These are phyloP conservation scores for Backusella parvicylindrica DNA, from an alignment of 192 early-diverging fungal genomes.

Conservation along the genomic window DNA sequence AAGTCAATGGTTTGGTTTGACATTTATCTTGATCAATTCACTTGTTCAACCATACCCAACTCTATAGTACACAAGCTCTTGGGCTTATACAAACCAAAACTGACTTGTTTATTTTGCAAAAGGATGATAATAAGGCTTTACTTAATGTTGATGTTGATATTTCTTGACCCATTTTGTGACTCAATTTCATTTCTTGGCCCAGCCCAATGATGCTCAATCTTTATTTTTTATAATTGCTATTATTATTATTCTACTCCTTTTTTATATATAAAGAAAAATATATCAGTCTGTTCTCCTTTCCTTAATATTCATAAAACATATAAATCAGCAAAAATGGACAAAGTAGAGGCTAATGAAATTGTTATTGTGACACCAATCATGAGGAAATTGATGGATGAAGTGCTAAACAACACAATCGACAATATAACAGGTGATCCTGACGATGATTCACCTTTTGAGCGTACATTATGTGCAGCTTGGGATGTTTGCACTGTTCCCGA, in stretches of 20 bases:
- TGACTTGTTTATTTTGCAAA: too few relatives aligned
- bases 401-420: constrained; percentile 1
- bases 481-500: constrained; percentile 27
- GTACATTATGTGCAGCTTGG: constrained; percentile 32
- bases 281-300: not conserved
- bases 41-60: too few relatives aligned
- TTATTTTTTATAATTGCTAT: not conserved
- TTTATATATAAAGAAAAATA: not conserved
- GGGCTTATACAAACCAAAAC: too few relatives aligned
- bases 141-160: too few relatives aligned
- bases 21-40: too few relatives aligned
- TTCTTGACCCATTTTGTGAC: too few relatives aligned
- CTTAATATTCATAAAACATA: not conserved
- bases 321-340: not conserved
- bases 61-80: too few relatives aligned
- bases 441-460: constrained; percentile 32
- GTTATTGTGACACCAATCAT: constrained; percentile 19
- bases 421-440: not conserved
- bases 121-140: too few relatives aligned
- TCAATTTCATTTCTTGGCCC: not conserved
- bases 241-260: not conserved
- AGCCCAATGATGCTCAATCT: not conserved
- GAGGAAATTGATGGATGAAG: constrained; percentile 20
- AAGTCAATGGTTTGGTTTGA: too few relatives aligned
- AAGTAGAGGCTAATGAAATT: constrained; percentile 3